Evolutionary conservation across 2,329 filamentous ascomycete genomes (phyloP).

Genomic region (Lecanosticta acicola): DNA sequence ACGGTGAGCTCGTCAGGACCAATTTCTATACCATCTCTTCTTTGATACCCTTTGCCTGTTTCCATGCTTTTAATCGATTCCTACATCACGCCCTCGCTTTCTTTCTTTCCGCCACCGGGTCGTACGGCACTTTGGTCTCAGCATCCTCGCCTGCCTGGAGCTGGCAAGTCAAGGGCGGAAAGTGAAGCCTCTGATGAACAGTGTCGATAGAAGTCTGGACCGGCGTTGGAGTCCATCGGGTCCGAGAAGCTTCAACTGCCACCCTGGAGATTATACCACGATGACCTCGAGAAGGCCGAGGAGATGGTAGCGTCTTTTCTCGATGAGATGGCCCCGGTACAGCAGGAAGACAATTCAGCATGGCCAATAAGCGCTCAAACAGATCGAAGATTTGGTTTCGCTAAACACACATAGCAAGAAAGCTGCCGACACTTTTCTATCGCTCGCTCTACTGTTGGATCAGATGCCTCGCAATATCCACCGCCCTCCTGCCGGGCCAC

Average conservation of each 20-base stretch:
- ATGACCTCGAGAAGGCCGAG: constrained; percentile 21
- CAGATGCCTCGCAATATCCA: constrained; percentile 59
- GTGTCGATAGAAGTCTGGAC: constrained; percentile 32
- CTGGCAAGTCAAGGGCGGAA: constrained; percentile 29
- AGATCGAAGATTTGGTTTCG: constrained; percentile 12
- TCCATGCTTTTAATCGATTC: not conserved
- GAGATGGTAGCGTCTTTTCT: constrained; percentile 36
- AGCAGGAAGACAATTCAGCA: constrained; percentile 16
- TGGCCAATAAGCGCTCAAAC: not conserved
- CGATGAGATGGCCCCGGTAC: constrained; percentile 27
- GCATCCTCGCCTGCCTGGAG: constrained; percentile 34
- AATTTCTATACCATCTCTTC: no score
- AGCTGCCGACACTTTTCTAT: constrained; percentile 39
- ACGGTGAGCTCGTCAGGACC: no score
- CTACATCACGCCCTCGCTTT: not conserved
- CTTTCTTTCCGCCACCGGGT: constrained; percentile 1
- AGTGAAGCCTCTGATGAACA: constrained; percentile 34
- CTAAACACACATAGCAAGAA: no score
- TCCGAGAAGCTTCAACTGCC: constrained; percentile 33
- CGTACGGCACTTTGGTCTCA: constrained; percentile 2
- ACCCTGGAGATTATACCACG: constrained; percentile 19
- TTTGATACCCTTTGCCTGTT: no score
- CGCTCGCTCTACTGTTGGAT: constrained; percentile 55
- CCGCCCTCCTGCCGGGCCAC: constrained; percentile 42
- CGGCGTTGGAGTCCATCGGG: constrained; percentile 35